Percentiles rank a stretch among this genome's conserved stretches.
phyloP scores from a whole-genome alignment of 495 filamentous ascomycete genomes.

The Xylaria nigripes region DNA sequence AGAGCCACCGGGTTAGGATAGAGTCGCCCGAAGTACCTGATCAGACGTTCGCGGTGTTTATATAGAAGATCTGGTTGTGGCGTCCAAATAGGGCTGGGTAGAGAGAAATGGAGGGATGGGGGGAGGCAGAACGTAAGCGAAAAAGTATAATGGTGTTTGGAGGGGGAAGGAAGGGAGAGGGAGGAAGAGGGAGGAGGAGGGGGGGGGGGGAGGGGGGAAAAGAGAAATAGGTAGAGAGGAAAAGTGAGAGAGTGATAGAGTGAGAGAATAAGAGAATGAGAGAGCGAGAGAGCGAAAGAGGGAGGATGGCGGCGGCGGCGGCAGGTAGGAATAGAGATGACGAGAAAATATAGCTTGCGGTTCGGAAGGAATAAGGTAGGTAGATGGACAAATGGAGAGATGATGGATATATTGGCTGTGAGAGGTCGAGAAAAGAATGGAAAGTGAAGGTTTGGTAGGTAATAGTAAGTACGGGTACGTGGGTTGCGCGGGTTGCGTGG shows the following conservation, averaged over 20 bases:
- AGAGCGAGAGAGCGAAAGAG: not conserved
- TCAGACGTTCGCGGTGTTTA: not conserved
- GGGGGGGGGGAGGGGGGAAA: not conserved
- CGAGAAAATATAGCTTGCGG: not conserved
- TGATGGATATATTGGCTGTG: not conserved
- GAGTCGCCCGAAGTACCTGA: not conserved
- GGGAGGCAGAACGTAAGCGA: conserved; percentile 1
- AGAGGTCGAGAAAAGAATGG: not conserved
- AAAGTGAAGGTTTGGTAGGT: not conserved
- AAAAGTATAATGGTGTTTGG: not conserved
- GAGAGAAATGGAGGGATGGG: conserved; percentile 1
- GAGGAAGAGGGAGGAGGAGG: not conserved
- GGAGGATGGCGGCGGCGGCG: not conserved
- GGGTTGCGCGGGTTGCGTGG: not conserved
- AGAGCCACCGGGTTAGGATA: not conserved
- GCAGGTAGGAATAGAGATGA: not conserved
- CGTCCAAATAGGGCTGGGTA: not conserved
- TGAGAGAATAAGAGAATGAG: not conserved
- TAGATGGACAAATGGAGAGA: not conserved
- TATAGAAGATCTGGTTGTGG: not conserved
- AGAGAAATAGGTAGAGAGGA: not conserved
- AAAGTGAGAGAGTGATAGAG: not conserved
- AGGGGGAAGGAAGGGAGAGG: not conserved
- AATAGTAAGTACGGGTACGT: not conserved
- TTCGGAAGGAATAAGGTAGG: not conserved